These are phyloP conservation scores for Aspergillus tubingensis DNA, from an alignment of 2,329 filamentous ascomycete species.

Conservation along the genomic window DNA sequence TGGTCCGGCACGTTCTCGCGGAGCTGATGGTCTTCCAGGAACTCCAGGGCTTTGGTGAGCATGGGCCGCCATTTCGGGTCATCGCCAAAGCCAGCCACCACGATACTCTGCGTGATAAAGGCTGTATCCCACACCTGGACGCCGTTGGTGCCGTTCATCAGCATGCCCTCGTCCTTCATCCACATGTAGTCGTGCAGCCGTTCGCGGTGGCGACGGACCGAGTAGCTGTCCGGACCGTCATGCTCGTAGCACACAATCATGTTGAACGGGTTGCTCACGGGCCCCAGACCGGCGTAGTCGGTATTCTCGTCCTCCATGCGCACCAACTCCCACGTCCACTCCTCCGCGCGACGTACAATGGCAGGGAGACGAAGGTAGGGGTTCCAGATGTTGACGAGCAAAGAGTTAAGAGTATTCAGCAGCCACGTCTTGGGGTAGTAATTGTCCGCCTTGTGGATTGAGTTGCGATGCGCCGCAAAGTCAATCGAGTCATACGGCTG, in stretches of 20 bases:
- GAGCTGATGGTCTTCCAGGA: constrained; percentile 89
- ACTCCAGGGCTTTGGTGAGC: constrained; percentile 78
- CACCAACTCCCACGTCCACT: constrained; percentile 79
- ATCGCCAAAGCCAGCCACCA: constrained; percentile 75
- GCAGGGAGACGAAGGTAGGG: constrained; percentile 70
- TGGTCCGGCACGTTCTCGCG: constrained; percentile 77
- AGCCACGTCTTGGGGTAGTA: constrained; percentile 91
- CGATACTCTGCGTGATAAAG: constrained; percentile 80
- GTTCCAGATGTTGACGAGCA: constrained; percentile 76
- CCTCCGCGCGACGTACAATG: constrained; percentile 72
- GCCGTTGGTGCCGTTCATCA: constrained; percentile 96
- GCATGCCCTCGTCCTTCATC: constrained; percentile 89
- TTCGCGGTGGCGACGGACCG: constrained; percentile 75
- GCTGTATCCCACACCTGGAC: constrained; percentile 97
- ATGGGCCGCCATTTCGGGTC: constrained; percentile 78
- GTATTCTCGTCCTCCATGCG: constrained; percentile 93
- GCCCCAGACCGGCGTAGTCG: constrained; percentile 79
- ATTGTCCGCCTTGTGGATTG: constrained; percentile 77
- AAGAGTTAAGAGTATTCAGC: constrained; percentile 75
- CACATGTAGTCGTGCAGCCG: constrained; percentile 84
- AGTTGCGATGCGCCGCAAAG: constrained; percentile 77
- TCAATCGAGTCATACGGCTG: constrained; percentile 76
- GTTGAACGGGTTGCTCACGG: constrained; percentile 90
- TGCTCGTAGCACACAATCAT: constrained; percentile 81
- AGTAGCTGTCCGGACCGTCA: constrained; percentile 73